Evolutionary conservation across 2,329 filamentous ascomycete genomes (phyloP).

Genomic region (Talaromyces sp.): DNA sequence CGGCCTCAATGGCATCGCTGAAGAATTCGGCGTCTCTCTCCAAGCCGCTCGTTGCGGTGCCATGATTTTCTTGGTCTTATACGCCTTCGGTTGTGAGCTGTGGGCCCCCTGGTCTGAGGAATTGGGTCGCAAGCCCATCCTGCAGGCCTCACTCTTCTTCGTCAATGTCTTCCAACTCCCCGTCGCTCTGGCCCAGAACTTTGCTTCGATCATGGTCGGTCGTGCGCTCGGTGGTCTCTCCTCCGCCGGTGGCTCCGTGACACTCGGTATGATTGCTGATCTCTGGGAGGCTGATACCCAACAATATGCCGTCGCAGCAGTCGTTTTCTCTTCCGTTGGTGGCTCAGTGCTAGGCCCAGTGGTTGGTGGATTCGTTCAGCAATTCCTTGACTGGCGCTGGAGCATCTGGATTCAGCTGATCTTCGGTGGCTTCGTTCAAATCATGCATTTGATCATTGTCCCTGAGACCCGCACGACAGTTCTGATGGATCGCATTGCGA

Average conservation of each 20-base stretch:
- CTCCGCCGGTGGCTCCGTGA: constrained; percentile 73
- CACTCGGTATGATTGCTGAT: constrained; percentile 74
- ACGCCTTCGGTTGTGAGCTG: constrained; percentile 83
- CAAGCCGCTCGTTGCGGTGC: constrained; percentile 73
- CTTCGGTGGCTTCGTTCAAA: constrained; percentile 70
- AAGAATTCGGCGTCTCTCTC: constrained; percentile 68
- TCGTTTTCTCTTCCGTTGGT: constrained; percentile 78
- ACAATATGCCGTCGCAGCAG: constrained; percentile 75
- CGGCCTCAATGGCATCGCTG: constrained; percentile 64
- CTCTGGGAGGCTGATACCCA: constrained; percentile 71
- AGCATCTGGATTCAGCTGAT: constrained; percentile 85
- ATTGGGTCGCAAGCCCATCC: constrained; percentile 73
- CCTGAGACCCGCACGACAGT: constrained; percentile 78
- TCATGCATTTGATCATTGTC: constrained; percentile 68
- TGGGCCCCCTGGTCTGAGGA: constrained; percentile 91
- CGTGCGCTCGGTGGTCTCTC: constrained; percentile 70
- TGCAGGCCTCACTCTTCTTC: constrained; percentile 72
- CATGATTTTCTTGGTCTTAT: constrained; percentile 75
- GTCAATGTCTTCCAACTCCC: constrained; percentile 78
- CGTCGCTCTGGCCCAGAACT: constrained; percentile 73
- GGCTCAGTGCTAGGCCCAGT: constrained; percentile 77
- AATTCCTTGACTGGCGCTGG: constrained; percentile 71
- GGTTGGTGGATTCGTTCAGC: constrained; percentile 74
- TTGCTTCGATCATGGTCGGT: constrained; percentile 69
- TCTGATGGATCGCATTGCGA: constrained; percentile 78